Conservation (phyloP, 352 stramenopile genomes). For the Phytophthora cajani region DNA sequence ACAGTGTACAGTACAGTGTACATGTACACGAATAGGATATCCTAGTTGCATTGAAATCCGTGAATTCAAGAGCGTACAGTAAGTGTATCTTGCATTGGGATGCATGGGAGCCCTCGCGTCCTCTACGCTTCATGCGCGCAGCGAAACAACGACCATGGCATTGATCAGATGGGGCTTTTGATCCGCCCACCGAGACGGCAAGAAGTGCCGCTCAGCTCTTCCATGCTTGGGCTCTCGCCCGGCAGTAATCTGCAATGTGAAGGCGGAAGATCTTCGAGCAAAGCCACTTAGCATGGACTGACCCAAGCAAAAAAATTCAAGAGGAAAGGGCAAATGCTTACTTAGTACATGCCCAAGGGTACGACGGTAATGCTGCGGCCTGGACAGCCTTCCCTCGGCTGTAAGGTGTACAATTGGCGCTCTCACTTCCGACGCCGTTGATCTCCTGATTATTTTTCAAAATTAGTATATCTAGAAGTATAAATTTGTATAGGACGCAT, state of each 20-base stretch:
- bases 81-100: neutral
- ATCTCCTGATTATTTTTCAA: no score
- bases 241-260: conserved; percentile 24
- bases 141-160: conserved; percentile 2
- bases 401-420: neutral
- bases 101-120: neutral
- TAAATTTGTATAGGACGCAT: no score
- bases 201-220: conserved; percentile 11
- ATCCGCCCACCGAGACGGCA: conserved; percentile 23
- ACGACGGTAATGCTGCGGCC: neutral
- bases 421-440: no score
- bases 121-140: neutral
- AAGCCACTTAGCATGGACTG: conserved; percentile 23
- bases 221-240: conserved; percentile 3
- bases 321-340: neutral
- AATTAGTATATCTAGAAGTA: no score
- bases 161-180: conserved; percentile 24
- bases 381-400: neutral
- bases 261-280: conserved; percentile 16
- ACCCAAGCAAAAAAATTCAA: conserved; percentile 13
- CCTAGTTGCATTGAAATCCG: no score
- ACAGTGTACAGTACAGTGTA: neutral
- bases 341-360: neutral
- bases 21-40: no score
- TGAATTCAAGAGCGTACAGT: no score